A percentile compares a stretch with the other conserved stretches of the same genome.
Evolutionary conservation across 2,329 filamentous ascomycete species (phyloP).

Genomic region (Exophiala oligosperma): DNA sequence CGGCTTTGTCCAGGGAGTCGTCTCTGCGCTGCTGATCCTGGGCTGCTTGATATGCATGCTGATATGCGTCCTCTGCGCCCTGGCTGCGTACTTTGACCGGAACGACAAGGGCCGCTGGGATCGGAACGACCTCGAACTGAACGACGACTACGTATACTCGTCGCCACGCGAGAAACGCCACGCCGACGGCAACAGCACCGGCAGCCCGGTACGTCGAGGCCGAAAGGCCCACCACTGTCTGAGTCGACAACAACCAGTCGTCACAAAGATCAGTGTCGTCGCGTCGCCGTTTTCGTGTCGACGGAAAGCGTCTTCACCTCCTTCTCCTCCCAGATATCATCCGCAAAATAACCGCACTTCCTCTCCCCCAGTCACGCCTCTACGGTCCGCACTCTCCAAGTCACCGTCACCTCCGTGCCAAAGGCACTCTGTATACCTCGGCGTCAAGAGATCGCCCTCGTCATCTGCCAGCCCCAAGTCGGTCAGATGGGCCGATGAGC

Average conservation of each 20-base stretch:
- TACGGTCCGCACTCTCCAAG: conserved; percentile 21
- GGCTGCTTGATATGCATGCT: conserved; percentile 16
- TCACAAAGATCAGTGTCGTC: conserved; percentile 19
- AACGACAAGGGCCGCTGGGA: conserved; percentile 9
- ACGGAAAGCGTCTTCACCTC: not conserved
- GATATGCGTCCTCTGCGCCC: conserved; percentile 10
- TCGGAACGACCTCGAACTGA: conserved; percentile 1
- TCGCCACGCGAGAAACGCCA: not conserved
- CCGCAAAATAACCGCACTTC: not conserved
- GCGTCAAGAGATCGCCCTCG: not conserved
- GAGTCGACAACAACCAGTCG: not conserved
- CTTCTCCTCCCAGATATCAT: not conserved
- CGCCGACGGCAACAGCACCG: not conserved
- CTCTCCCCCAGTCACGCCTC: conserved; percentile 5
- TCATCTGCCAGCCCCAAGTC: conserved; percentile 15
- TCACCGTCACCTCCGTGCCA: conserved; percentile 8
- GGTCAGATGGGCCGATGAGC: conserved; percentile 22
- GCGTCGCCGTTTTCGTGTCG: conserved; percentile 3
- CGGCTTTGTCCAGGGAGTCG: conserved; percentile 18
- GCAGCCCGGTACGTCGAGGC: not conserved
- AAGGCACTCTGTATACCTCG: conserved; percentile 4
- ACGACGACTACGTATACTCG: not conserved
- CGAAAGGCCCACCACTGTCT: conserved; percentile 3
- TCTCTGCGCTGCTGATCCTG: conserved; percentile 11
- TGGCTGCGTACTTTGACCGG: conserved; percentile 11